phyloP scores from a whole-genome alignment of 75 land plant species.

The Chamaecyparis obtusa region DNA sequence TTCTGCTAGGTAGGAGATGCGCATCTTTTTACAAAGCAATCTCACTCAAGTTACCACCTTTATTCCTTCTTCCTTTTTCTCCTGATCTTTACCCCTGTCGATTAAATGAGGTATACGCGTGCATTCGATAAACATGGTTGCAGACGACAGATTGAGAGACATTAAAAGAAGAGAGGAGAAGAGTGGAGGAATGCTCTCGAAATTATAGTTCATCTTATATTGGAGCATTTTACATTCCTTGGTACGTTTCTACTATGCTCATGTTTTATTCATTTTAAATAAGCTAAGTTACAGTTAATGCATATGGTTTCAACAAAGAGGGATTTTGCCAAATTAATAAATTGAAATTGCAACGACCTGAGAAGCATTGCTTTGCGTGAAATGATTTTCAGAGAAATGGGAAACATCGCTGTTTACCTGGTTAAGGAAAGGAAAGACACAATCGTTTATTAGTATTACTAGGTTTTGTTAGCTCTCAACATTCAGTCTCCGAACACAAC shows the following conservation, averaged over 20 bases:
- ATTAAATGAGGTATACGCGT: too few relatives aligned
- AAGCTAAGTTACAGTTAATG: not conserved
- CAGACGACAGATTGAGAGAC: not conserved
- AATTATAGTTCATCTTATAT: not conserved
- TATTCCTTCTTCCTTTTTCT: too few relatives aligned
- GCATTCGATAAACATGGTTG: too few relatives aligned
- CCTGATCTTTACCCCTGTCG: too few relatives aligned
- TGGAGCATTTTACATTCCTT: not conserved
- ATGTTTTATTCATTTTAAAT: not conserved
- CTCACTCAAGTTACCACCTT: too few relatives aligned
- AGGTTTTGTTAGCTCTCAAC: too few relatives aligned
- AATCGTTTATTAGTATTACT: not conserved
- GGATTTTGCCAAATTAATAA: not conserved
- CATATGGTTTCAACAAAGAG: not conserved
- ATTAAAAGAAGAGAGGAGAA: not conserved
- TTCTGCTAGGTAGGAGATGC: too few relatives aligned
- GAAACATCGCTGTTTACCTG: not conserved
- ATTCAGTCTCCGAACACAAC: too few relatives aligned
- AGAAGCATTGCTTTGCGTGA: not conserved
- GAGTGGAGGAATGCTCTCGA: not conserved
- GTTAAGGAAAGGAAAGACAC: not conserved
- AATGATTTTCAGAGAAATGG: not conserved
- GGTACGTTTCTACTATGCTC: not conserved
- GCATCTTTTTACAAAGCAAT: too few relatives aligned
- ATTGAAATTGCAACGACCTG: not conserved